These are phyloP conservation scores for Knoxia roxburghii DNA, from an alignment of 257 asterid genomes.

Conservation along the genomic window DNA sequence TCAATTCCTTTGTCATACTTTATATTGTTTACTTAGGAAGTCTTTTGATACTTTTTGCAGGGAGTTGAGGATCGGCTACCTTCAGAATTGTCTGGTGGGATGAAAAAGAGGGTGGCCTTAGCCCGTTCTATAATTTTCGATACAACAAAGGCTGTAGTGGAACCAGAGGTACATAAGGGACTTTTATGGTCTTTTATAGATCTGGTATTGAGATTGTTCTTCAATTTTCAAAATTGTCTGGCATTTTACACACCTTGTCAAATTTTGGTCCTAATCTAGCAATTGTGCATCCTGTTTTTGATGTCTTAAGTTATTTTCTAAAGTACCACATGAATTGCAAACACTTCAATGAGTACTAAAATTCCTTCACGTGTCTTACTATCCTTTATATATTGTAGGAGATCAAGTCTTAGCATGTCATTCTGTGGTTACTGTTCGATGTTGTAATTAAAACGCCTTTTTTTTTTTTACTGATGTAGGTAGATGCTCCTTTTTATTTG, in stretches of 20 bases:
- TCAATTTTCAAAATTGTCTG: background rate
- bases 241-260: background rate
- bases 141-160: slow-evolving; percentile 69
- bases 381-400: background rate
- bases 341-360: background rate
- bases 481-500: background rate
- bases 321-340: background rate
- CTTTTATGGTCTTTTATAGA: background rate
- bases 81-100: slow-evolving; percentile 97
- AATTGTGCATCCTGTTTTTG: background rate
- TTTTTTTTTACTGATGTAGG: background rate
- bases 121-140: slow-evolving; percentile 96
- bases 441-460: background rate
- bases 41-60: slow-evolving; percentile 38
- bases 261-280: background rate
- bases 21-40: slow-evolving; percentile 9
- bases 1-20: background rate
- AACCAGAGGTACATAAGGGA: slow-evolving; percentile 77
- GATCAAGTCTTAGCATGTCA: background rate
- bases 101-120: slow-evolving; percentile 98
- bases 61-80: slow-evolving; percentile 94
- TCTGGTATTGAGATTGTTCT: background rate
- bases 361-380: background rate
- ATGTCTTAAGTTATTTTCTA: background rate
- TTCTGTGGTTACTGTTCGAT: background rate